These are phyloP conservation scores for Gamsiella multidivaricata DNA, from an alignment of 192 early-diverging fungal species.

Conservation along the genomic window DNA sequence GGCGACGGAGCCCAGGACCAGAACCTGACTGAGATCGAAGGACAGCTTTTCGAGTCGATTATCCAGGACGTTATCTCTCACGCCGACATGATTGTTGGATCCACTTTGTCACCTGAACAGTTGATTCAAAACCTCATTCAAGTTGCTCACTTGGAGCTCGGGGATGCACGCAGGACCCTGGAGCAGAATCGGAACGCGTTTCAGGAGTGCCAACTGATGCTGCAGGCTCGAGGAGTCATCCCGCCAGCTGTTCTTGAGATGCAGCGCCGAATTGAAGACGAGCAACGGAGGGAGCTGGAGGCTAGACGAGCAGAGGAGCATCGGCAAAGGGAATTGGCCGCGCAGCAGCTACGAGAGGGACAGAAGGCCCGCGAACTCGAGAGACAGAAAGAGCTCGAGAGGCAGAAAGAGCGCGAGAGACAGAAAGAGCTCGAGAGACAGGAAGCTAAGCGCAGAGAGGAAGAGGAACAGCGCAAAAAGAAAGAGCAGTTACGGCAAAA, in stretches of 20 bases:
- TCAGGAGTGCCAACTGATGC: constrained; percentile 39
- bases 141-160: constrained; percentile 28
- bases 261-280: constrained; percentile 48
- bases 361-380: constrained; percentile 1
- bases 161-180: constrained; percentile 20
- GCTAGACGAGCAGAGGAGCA: constrained; percentile 38
- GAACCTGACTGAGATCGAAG: constrained; percentile 32
- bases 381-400: constrained; percentile 15
- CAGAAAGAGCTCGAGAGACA: constrained; percentile 8
- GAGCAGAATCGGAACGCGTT: constrained; percentile 30
- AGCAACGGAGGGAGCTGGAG: constrained; percentile 20
- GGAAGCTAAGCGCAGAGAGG: constrained; percentile 5
- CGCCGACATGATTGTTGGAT: constrained; percentile 42
- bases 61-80: constrained; percentile 48
- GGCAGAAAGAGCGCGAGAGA: neutral
- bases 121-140: constrained; percentile 35
- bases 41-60: constrained; percentile 30
- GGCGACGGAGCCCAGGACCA: neutral
- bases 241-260: constrained; percentile 31
- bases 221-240: constrained; percentile 31
- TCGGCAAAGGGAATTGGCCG: constrained; percentile 3
- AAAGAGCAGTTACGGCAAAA: neutral
- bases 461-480: neutral
- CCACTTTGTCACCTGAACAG: constrained; percentile 21
- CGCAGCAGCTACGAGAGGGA: constrained; percentile 7